phyloP scores from a whole-genome alignment of 2,329 filamentous ascomycete species.

The Epicoccum sorghinum region DNA sequence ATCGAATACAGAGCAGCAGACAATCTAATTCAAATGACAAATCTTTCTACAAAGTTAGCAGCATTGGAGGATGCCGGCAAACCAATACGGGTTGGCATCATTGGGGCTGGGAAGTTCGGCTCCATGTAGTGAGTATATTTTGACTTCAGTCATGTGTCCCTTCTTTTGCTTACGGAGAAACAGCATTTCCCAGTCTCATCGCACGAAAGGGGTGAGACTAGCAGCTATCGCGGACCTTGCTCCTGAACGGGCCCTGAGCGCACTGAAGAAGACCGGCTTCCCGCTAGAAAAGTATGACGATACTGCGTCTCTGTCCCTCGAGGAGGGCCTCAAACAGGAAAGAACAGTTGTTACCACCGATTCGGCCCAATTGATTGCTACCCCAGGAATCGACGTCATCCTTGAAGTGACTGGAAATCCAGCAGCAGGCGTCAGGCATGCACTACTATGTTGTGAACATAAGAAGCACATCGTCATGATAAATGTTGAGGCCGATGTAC shows the following conservation, averaged over 20 bases:
- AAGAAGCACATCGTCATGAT: conserved; percentile 59
- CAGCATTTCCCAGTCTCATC: conserved; percentile 53
- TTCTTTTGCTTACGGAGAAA: neutral
- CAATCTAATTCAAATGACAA: conserved; percentile 14
- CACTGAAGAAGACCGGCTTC: conserved; percentile 51
- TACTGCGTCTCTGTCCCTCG: conserved; percentile 29
- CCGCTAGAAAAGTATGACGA: conserved; percentile 49
- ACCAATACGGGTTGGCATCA: conserved; percentile 48
- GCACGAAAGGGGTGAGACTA: conserved; percentile 51
- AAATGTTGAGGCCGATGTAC: conserved; percentile 55
- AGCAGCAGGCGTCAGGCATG: conserved; percentile 53
- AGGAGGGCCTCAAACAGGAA: conserved; percentile 48
- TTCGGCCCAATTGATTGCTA: conserved; percentile 51
- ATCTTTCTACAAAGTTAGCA: conserved; percentile 23
- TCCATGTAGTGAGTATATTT: conserved; percentile 50
- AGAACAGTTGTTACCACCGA: conserved; percentile 54
- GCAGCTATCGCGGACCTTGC: conserved; percentile 55
- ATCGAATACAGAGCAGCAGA: neutral
- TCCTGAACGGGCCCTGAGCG: conserved; percentile 48
- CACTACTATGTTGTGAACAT: conserved; percentile 53
- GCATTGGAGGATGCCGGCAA: conserved; percentile 19
- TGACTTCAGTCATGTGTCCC: too few species aligned
- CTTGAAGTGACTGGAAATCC: conserved; percentile 54
- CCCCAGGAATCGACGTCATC: conserved; percentile 53
- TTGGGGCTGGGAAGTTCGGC: conserved; percentile 56